Conservation (phyloP, 164 flowering plant genomes). For the Warburgia ugandensis region DNA sequence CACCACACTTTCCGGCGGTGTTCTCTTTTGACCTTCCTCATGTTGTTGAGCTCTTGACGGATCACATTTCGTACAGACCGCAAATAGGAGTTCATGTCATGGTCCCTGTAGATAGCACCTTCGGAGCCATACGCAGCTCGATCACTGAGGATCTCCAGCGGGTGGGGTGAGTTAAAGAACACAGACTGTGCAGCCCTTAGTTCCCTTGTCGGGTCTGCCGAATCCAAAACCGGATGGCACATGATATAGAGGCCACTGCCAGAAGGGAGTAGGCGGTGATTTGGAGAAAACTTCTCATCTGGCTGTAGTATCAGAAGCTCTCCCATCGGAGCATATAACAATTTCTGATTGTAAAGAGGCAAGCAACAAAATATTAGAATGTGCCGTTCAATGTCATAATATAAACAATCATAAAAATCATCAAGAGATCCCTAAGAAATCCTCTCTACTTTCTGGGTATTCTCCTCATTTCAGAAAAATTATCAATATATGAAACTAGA, state of each 20-base stretch:
- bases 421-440: no score
- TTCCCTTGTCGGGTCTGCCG: constrained; percentile 20
- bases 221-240: neutral
- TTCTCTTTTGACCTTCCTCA: constrained; percentile 57
- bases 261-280: constrained; percentile 85
- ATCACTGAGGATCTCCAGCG: constrained; percentile 85
- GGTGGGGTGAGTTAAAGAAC: constrained; percentile 88
- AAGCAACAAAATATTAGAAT: neutral
- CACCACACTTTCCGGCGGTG: constrained; percentile 60
- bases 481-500: no score
- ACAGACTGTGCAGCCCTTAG: constrained; percentile 58
- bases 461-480: no score
- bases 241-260: constrained; percentile 72
- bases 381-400: neutral
- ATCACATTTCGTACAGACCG: constrained; percentile 54
- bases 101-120: constrained; percentile 83
- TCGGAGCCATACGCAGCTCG: constrained; percentile 84
- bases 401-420: no score
- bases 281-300: constrained; percentile 76
- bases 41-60: constrained; percentile 55
- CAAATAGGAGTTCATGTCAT: constrained; percentile 84
- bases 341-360: constrained; percentile 44
- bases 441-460: no score
- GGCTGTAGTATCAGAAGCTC: constrained; percentile 89
- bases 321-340: constrained; percentile 84